These are phyloP conservation scores for Boletus vermiculosoides DNA, from an alignment of 768 basidiomycete genomes.

Conservation along the genomic window DNA sequence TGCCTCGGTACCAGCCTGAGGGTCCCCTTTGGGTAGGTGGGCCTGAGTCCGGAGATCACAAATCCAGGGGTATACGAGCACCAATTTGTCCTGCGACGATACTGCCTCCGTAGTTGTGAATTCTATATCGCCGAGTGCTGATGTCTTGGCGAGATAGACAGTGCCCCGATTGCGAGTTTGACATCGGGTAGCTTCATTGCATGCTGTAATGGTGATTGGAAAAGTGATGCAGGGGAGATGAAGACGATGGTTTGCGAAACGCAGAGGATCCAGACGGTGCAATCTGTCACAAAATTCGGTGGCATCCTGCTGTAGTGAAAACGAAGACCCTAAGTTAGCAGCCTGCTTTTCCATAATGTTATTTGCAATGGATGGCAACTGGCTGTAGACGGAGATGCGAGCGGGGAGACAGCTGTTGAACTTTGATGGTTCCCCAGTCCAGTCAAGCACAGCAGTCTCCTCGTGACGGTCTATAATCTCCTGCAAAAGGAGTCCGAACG, in stretches of 20 bases:
- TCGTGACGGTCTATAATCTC: background rate
- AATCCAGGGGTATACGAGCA: background rate
- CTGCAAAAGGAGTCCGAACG: background rate
- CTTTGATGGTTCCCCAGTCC: background rate
- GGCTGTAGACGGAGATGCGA: background rate
- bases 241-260: background rate
- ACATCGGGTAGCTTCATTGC: too few relatives aligned
- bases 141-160: background rate
- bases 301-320: background rate
- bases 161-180: background rate
- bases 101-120: background rate
- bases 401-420: background rate
- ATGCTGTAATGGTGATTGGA: background rate
- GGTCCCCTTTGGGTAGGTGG: background rate
- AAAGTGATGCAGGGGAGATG: background rate
- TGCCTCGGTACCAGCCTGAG: too few relatives aligned
- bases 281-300: background rate
- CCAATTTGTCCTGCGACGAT: background rate
- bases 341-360: background rate
- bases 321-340: background rate
- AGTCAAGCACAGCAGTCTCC: background rate
- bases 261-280: background rate
- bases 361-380: background rate
- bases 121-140: background rate
- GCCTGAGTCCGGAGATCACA: background rate